These are phyloP conservation scores for Clarkia xantiana DNA, from an alignment of 345 rosid species.

Conservation along the genomic window DNA sequence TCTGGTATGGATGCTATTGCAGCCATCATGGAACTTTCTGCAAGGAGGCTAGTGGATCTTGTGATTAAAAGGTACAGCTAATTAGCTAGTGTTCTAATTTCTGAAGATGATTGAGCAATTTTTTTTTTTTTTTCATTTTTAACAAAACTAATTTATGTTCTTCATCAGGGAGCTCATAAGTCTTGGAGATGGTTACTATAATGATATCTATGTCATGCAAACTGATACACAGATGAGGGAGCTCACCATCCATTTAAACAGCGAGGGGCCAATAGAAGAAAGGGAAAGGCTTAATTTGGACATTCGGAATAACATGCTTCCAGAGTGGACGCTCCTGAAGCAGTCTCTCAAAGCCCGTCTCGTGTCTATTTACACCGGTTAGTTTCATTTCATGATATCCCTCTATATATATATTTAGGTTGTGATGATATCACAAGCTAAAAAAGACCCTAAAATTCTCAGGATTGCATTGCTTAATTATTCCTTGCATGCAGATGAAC, in stretches of 20 bases:
- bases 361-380: slow-evolving; percentile 37
- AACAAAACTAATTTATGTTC: too few relatives aligned
- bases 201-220: slow-evolving; percentile 26
- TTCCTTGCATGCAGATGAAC: slow-evolving; percentile 22
- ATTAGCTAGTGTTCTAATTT: too few relatives aligned
- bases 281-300: slow-evolving; percentile 26
- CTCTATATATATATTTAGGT: too few relatives aligned
- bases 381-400: too few relatives aligned
- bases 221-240: slow-evolving; percentile 35
- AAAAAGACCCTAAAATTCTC: too few relatives aligned
- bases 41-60: slow-evolving; percentile 23
- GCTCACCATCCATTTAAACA: slow-evolving; percentile 22
- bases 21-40: slow-evolving; percentile 26
- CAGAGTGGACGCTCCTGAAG: slow-evolving; percentile 27
- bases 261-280: slow-evolving; percentile 7
- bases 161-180: background rate
- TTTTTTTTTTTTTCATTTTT: too few relatives aligned
- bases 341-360: slow-evolving; percentile 16
- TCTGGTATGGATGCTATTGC: slow-evolving; percentile 12
- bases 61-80: slow-evolving; percentile 13
- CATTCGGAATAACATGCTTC: slow-evolving; percentile 17
- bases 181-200: slow-evolving; percentile 16
- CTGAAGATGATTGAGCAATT: too few relatives aligned
- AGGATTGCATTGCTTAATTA: too few relatives aligned
- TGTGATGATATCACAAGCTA: too few relatives aligned